A percentile compares a stretch with the other conserved stretches of the same genome.
phyloP scores from a whole-genome alignment of 23 red algal genomes.

The Gracilaria vermiculophylla region DNA sequence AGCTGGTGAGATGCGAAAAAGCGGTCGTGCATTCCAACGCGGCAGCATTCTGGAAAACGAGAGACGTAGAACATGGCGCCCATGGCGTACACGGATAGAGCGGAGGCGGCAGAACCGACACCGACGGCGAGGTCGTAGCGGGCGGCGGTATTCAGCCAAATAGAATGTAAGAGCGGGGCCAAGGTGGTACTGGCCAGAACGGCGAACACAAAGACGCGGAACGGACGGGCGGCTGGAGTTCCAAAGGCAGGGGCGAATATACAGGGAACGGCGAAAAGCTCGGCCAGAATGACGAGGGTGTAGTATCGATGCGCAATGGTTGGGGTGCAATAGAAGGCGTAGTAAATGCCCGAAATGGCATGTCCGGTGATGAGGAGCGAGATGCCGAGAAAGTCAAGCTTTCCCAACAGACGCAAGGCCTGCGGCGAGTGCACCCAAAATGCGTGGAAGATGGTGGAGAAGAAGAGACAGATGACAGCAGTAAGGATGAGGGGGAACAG shows the following conservation, averaged over 20 bases:
- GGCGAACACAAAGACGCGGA: conserved; percentile 61
- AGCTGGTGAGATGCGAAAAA: conserved; percentile 70
- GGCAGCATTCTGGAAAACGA: conserved; percentile 80
- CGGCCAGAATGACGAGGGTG: conserved; percentile 3
- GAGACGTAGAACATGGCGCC: conserved; percentile 68
- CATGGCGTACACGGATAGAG: conserved; percentile 40
- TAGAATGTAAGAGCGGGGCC: conserved; percentile 58
- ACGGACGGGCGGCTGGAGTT: conserved; percentile 30
- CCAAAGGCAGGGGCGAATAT: conserved; percentile 64
- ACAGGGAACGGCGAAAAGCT: conserved; percentile 21
- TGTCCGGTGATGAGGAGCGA: conserved; percentile 64
- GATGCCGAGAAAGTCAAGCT: conserved; percentile 82
- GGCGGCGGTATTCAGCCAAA: conserved; percentile 12
- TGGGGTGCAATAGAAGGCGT: conserved; percentile 71
- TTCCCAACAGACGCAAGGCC: conserved; percentile 19
- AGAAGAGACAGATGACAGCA: conserved; percentile 60
- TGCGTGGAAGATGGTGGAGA: conserved; percentile 69
- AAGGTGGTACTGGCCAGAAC: conserved; percentile 26
- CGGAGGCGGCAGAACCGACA: conserved; percentile 11
- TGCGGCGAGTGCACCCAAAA: conserved; percentile 48
- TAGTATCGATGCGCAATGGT: conserved; percentile 34
- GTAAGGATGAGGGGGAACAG: conserved; percentile 50
- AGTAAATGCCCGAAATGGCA: conserved; percentile 55
- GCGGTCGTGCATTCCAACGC: conserved; percentile 73
- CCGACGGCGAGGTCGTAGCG: conserved; percentile 23